Percentiles rank a stretch among this genome's conserved stretches.
Evolutionary conservation across 2,329 filamentous ascomycete species (phyloP).

Genomic region (Aspergillus fijiensis): DNA sequence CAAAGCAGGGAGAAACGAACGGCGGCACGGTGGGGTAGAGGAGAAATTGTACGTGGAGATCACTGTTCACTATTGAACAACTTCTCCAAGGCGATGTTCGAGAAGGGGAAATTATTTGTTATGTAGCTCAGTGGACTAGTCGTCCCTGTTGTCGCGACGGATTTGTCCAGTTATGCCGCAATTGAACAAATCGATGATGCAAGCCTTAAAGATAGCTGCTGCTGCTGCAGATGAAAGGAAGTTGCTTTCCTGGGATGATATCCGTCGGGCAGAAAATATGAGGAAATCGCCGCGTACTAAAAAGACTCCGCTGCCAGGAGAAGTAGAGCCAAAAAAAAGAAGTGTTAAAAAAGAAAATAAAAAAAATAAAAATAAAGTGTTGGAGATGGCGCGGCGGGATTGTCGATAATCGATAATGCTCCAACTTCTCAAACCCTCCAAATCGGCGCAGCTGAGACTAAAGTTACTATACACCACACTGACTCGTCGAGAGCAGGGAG

Average conservation of each 20-base stretch:
- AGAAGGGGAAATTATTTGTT: not conserved
- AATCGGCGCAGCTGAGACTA: constrained; percentile 6
- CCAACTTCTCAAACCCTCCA: not conserved
- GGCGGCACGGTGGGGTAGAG: constrained; percentile 5
- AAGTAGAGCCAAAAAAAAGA: not conserved
- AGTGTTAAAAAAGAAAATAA: not conserved
- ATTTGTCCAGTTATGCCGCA: constrained; percentile 22
- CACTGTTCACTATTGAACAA: not conserved
- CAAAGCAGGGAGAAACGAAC: not conserved
- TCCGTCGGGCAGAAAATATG: not conserved
- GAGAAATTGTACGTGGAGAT: not conserved
- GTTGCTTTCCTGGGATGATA: not conserved
- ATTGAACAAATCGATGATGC: constrained; percentile 24
- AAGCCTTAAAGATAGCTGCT: constrained; percentile 9
- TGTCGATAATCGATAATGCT: constrained; percentile 10
- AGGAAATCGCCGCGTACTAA: not conserved
- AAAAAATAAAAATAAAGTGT: not conserved
- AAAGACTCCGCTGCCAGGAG: not conserved
- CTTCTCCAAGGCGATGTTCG: not conserved
- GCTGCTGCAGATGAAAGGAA: not conserved
- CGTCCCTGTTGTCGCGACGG: constrained; percentile 1
- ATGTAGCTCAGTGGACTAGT: constrained; percentile 6
- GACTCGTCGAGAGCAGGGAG: constrained; percentile 13
- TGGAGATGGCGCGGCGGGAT: constrained; percentile 9
- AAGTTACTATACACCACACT: not conserved